Evolutionary conservation across 192 early-diverging fungal genomes (phyloP).

Genomic region (Pilobolus umbonatus): DNA sequence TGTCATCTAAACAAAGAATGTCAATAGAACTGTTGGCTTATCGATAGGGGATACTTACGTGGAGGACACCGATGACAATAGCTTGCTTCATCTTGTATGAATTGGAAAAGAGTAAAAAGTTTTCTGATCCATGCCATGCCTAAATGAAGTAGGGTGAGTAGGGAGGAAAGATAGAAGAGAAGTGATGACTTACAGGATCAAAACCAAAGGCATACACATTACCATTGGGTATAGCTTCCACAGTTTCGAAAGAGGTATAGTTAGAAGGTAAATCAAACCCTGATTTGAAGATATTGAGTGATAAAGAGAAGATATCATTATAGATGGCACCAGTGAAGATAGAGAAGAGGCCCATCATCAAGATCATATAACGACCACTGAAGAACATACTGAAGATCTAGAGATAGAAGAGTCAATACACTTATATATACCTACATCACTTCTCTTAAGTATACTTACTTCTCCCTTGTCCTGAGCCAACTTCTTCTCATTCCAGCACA

Average conservation of each 20-base stretch:
- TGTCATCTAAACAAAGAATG: slow-evolving; percentile 61
- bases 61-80: slow-evolving; percentile 92
- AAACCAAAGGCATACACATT: slow-evolving; percentile 77
- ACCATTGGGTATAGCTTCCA: slow-evolving; percentile 58
- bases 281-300: slow-evolving; percentile 66
- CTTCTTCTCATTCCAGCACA: slow-evolving; percentile 78
- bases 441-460: too few relatives aligned
- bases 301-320: slow-evolving; percentile 95
- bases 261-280: slow-evolving; percentile 76
- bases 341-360: slow-evolving; percentile 97
- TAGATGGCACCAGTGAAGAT: slow-evolving; percentile 97
- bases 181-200: slow-evolving; percentile 65
- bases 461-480: slow-evolving; percentile 73
- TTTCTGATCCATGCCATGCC: slow-evolving; percentile 91
- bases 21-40: not conserved
- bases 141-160: not conserved
- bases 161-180: not conserved
- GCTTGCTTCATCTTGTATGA: slow-evolving; percentile 99
- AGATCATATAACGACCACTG: slow-evolving; percentile 94
- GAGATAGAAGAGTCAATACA: too few relatives aligned
- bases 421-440: too few relatives aligned
- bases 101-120: slow-evolving; percentile 92
- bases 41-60: not conserved
- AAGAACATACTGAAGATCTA: slow-evolving; percentile 88
- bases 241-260: slow-evolving; percentile 48